Evolutionary conservation across 352 stramenopile genomes (phyloP), one percentile per base, ranked within the genome.

Genomic region (Globisporangium camurandrum): DNA sequence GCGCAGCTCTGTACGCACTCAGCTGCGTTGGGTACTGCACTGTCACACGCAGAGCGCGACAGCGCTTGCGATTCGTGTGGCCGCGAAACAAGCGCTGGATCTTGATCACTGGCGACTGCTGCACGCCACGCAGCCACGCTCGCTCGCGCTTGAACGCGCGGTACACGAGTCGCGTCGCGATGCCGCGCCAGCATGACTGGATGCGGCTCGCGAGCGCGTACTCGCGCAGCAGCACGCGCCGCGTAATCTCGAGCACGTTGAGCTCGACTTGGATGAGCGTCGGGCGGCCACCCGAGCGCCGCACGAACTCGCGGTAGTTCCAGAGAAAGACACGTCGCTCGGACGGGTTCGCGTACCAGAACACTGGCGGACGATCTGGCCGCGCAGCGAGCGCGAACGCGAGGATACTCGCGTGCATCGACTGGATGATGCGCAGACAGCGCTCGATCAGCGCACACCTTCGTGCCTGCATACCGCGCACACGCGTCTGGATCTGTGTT

Each of bases 291-390:
- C 78, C 75, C 0, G 75, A 71, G 23, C 77, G 71, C 2, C 73
- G 74, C 43, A 88, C 75, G 51, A 88, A 88, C 46, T 88, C 76
- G 14, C 79, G 66, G 55, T 93, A 90, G 51, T 90, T 77, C 72
- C 69, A 86, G 44, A 71, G 80, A 30, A 89, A 69, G 9, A 88
- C 67, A 38, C 52, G 54, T 8, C 84, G 56, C 50, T 93, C 79
- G 2, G 62, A 66, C 1, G 62, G 51, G 47, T 73, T 84, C 7
- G 84, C 59, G 61, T 93, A 89, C 78, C 81, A 93, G 49, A 90
- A 90, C n/a, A 93, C 72, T 2, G 70, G 66, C 16, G 60, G 49
- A 16, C 61, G 59, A 45, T 83, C 66, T 0, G 68, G 59, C 9
- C 56, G 48, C 23, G 54, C 49, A 9, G 49, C 47, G 14, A 84